Percentiles rank a stretch among this genome's conserved stretches.
These are phyloP conservation scores for Salix exigua DNA, from an alignment of 345 rosid species.

Conservation along the genomic window DNA sequence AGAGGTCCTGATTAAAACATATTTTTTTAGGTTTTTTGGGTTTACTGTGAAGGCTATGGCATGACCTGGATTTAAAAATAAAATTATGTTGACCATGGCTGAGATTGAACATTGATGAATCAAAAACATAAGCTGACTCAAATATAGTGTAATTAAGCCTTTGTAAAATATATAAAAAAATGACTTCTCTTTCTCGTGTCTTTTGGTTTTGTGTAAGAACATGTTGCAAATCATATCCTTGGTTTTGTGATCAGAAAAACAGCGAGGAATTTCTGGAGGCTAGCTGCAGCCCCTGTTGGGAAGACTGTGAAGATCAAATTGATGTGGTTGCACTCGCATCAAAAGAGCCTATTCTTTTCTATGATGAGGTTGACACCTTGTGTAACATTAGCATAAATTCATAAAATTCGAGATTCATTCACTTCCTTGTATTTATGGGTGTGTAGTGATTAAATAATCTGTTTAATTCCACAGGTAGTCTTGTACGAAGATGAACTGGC, in stretches of 20 bases:
- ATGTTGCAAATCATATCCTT: not conserved
- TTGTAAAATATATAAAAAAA: not conserved
- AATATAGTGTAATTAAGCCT: not conserved
- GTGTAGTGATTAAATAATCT: constrained; percentile 17
- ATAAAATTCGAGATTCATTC: not conserved
- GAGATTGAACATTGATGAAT: not conserved
- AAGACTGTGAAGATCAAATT: constrained; percentile 71
- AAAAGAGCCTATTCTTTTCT: constrained; percentile 96
- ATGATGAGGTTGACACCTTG: constrained; percentile 66
- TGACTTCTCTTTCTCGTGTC: not conserved
- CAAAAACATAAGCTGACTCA: not conserved
- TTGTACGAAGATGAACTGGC: constrained; percentile 96
- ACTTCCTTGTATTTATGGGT: not conserved
- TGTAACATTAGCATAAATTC: not conserved
- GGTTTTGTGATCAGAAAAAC: constrained; percentile 34
- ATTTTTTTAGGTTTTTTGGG: not conserved
- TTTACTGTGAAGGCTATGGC: not conserved
- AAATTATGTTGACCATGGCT: not conserved
- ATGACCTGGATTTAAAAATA: not conserved
- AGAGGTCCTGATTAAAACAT: not conserved
- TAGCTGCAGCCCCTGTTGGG: constrained; percentile 53
- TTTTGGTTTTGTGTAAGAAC: not conserved
- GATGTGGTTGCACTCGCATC: constrained; percentile 67
- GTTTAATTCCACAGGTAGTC: constrained; percentile 54
- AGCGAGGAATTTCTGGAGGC: constrained; percentile 21